Evolutionary conservation across 768 basidiomycete species (phyloP).

Genomic region (Rhodotorula kratochvilovae): DNA sequence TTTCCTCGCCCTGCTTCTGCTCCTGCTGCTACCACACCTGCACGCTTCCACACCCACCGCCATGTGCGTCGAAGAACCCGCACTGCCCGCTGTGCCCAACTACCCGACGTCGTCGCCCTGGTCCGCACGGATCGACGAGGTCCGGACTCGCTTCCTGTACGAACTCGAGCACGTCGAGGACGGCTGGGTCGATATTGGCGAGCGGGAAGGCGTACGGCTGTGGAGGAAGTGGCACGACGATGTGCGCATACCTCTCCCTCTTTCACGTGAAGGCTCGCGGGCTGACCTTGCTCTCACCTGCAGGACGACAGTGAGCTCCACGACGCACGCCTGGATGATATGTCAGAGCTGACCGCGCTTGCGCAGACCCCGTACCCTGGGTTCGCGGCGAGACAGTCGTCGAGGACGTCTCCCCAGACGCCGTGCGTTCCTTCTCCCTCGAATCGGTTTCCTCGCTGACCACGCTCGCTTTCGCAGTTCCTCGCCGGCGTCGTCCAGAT

Average conservation of each 20-base stretch:
- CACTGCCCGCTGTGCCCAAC: constrained; percentile 4
- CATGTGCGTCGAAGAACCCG: neutral
- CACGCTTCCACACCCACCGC: no score
- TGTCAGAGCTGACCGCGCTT: neutral
- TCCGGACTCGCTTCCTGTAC: constrained; percentile 11
- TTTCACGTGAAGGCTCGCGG: neutral
- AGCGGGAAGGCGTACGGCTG: neutral
- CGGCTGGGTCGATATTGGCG: neutral
- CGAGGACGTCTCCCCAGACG: constrained; percentile 17
- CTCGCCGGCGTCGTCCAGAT: constrained; percentile 26
- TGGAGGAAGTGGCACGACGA: neutral
- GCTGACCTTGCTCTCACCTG: neutral
- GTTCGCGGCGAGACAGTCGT: constrained; percentile 11
- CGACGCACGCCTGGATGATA: neutral
- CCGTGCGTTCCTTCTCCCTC: constrained; percentile 1
- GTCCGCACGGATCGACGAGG: neutral
- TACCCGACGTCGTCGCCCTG: constrained; percentile 9
- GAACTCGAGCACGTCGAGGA: neutral
- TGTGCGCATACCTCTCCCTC: neutral
- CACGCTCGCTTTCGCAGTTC: neutral
- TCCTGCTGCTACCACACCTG: no score
- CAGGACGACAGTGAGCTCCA: neutral
- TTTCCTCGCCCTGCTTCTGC: no score
- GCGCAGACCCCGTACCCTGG: constrained; percentile 6
- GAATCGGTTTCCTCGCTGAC: no score